phyloP scores from a whole-genome alignment of 2,329 filamentous ascomycete species.

The Fusarium chlamydosporum region DNA sequence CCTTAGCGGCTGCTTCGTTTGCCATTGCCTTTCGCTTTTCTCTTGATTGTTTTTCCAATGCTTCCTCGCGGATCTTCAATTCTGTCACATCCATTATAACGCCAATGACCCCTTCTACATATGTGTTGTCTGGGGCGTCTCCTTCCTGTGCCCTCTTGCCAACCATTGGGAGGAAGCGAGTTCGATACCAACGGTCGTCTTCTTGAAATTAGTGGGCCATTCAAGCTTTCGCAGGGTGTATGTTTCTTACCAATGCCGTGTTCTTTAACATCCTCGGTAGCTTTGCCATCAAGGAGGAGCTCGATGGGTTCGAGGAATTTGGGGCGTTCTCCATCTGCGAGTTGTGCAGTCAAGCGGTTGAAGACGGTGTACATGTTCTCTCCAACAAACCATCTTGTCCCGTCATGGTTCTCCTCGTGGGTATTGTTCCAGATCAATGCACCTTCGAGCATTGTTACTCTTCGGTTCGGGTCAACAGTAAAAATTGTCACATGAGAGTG shows the following conservation, averaged over 20 bases:
- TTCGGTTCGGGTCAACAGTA: slow-evolving; percentile 73
- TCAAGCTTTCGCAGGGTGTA: background rate
- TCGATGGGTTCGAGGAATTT: slow-evolving; percentile 72
- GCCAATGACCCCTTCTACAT: slow-evolving; percentile 79
- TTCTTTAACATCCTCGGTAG: slow-evolving; percentile 73
- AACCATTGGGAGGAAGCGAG: slow-evolving; percentile 76
- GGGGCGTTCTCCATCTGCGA: slow-evolving; percentile 61
- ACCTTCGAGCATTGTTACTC: slow-evolving; percentile 79
- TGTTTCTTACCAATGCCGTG: slow-evolving; percentile 65
- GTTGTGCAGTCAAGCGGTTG: slow-evolving; percentile 61
- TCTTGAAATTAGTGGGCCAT: slow-evolving; percentile 26
- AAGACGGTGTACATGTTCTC: slow-evolving; percentile 76
- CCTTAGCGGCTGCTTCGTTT: slow-evolving; percentile 83
- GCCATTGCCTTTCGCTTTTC: slow-evolving; percentile 80
- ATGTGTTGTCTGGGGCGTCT: slow-evolving; percentile 61
- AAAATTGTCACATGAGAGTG: slow-evolving; percentile 84
- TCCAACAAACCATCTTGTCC: slow-evolving; percentile 68
- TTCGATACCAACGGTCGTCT: slow-evolving; percentile 78
- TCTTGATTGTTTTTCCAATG: slow-evolving; percentile 73
- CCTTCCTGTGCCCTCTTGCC: slow-evolving; percentile 68
- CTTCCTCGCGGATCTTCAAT: slow-evolving; percentile 63
- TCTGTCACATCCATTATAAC: slow-evolving; percentile 87
- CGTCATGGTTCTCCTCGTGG: slow-evolving; percentile 57
- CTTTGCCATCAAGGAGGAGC: slow-evolving; percentile 73
- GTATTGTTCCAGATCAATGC: slow-evolving; percentile 69